These are phyloP conservation scores for Melampsora medusae DNA, from an alignment of 1,284 basidiomycete genomes.

Conservation along the genomic window DNA sequence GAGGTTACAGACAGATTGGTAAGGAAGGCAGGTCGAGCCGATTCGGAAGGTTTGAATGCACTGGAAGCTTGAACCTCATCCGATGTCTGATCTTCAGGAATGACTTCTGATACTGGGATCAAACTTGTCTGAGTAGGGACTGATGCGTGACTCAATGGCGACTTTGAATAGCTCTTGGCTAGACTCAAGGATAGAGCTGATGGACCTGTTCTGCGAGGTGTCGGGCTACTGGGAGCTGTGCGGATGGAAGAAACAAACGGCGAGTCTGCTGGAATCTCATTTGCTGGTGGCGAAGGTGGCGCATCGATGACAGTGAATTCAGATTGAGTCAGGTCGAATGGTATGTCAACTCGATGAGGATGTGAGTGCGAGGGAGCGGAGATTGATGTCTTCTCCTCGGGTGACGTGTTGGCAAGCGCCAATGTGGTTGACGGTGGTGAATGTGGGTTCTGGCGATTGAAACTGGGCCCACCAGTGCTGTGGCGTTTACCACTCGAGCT, in stretches of 20 bases:
- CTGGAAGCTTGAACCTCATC: slow-evolving; percentile 1
- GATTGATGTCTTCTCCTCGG: slow-evolving; percentile 9
- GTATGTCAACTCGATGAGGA: neutral
- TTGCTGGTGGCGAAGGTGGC: neutral
- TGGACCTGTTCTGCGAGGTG: neutral
- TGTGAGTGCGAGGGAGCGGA: neutral
- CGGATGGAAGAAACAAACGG: slow-evolving; percentile 24
- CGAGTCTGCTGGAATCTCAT: slow-evolving; percentile 15
- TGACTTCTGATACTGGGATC: neutral
- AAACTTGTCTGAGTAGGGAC: neutral
- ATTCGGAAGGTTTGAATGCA: slow-evolving; percentile 44
- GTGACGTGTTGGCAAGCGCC: neutral
- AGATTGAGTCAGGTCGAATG: slow-evolving; percentile 31
- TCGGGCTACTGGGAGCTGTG: neutral
- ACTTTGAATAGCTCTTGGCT: slow-evolving; percentile 33
- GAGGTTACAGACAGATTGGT: slow-evolving; percentile 24
- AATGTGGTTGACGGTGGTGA: neutral
- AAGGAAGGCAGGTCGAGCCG: slow-evolving; percentile 38
- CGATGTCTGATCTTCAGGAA: neutral
- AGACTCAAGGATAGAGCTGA: slow-evolving; percentile 35
- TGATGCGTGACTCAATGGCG: slow-evolving; percentile 14
- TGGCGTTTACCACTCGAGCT: slow-evolving; percentile 6
- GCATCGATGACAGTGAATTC: slow-evolving; percentile 41
- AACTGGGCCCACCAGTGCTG: neutral
- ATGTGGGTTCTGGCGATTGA: neutral